Evolutionary conservation across 2,329 filamentous ascomycete genomes (phyloP).

Genomic region (Aurifilum marmelostoma): DNA sequence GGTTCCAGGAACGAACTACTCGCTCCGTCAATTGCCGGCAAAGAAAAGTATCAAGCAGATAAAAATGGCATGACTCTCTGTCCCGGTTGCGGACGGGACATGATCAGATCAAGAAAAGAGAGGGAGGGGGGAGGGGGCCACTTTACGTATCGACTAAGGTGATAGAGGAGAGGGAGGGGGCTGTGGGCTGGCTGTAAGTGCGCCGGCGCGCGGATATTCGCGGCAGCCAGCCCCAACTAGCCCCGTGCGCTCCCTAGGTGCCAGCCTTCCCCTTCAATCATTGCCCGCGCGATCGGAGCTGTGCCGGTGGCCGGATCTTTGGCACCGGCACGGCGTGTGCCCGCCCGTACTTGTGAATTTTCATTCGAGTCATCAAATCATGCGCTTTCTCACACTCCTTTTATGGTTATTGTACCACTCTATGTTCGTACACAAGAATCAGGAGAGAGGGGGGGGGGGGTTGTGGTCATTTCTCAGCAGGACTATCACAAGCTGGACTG

Average conservation of each 20-base stretch:
- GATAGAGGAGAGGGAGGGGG: background rate
- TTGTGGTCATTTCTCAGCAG: too few species aligned
- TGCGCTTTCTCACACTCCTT: background rate
- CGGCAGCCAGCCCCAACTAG: background rate
- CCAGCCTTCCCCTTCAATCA: background rate
- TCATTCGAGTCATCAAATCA: background rate
- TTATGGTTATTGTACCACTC: background rate
- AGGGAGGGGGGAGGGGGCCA: background rate
- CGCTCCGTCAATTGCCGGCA: background rate
- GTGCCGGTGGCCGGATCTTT: background rate
- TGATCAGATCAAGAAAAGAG: background rate
- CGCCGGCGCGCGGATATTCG: background rate
- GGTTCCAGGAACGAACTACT: background rate
- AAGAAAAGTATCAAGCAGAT: background rate
- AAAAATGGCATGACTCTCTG: background rate
- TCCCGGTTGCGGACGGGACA: background rate
- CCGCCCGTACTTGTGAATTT: background rate
- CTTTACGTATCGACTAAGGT: background rate
- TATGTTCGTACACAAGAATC: background rate
- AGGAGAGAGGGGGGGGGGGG: too few species aligned
- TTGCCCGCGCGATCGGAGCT: conserved; percentile 2
- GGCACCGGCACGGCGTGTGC: background rate
- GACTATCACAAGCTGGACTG: background rate
- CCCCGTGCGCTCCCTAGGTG: too few species aligned
- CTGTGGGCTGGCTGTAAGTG: background rate